Percentiles rank a stretch among this genome's conserved stretches.
Evolutionary conservation across 2,329 filamentous ascomycete genomes (phyloP).

Genomic region (Penicillium sp.): DNA sequence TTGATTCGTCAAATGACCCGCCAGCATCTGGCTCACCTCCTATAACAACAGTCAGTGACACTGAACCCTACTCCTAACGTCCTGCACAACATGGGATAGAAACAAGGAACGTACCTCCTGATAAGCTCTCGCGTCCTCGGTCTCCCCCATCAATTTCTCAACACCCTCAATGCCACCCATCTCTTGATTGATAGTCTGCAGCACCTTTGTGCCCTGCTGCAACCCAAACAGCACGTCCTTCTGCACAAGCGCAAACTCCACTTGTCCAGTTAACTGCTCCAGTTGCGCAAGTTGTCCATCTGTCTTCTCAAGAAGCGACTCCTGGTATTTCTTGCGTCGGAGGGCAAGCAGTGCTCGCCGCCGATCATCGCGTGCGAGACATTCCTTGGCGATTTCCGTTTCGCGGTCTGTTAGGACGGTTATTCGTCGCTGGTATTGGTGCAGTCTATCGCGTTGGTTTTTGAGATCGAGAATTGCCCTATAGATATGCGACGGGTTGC

Average conservation of each 20-base stretch:
- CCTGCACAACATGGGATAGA: neutral
- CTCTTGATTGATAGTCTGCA: slow-evolving; percentile 88
- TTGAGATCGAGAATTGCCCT: slow-evolving; percentile 98
- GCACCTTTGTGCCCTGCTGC: slow-evolving; percentile 84
- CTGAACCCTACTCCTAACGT: neutral
- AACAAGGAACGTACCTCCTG: slow-evolving; percentile 64
- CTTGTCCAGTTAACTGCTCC: slow-evolving; percentile 80
- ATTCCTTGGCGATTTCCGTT: slow-evolving; percentile 79
- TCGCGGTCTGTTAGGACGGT: slow-evolving; percentile 81
- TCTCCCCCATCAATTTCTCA: slow-evolving; percentile 93
- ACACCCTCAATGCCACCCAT: slow-evolving; percentile 94
- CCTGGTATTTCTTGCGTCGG: slow-evolving; percentile 94
- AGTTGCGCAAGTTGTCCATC: slow-evolving; percentile 92
- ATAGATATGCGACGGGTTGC: slow-evolving; percentile 8
- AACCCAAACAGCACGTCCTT: slow-evolving; percentile 93
- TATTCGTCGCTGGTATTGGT: slow-evolving; percentile 92
- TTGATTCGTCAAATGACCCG: slow-evolving; percentile 82
- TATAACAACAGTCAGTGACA: slow-evolving; percentile 42
- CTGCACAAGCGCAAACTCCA: slow-evolving; percentile 95
- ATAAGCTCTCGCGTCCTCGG: slow-evolving; percentile 84
- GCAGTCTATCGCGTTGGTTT: slow-evolving; percentile 93
- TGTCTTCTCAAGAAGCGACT: slow-evolving; percentile 82
- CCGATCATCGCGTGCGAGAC: slow-evolving; percentile 78
- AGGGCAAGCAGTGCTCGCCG: slow-evolving; percentile 80
- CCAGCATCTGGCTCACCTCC: slow-evolving; percentile 92